Evolutionary conservation across 2,329 filamentous ascomycete genomes (phyloP).

Genomic region (Aspergillus ruber): DNA sequence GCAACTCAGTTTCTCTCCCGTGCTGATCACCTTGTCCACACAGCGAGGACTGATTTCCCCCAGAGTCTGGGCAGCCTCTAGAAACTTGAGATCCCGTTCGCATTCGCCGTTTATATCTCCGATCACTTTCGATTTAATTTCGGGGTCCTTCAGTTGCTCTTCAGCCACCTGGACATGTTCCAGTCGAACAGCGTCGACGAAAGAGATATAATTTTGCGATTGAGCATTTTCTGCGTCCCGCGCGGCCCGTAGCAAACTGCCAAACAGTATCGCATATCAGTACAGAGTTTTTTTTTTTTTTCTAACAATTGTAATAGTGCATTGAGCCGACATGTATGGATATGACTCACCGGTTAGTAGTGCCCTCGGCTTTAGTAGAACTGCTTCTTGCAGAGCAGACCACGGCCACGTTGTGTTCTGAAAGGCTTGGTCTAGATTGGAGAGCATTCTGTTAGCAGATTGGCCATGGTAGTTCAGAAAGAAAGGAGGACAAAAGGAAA

Average conservation of each 20-base stretch:
- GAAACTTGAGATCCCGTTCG: slow-evolving; percentile 67
- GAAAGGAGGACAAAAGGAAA: neutral
- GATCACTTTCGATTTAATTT: slow-evolving; percentile 54
- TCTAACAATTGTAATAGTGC: neutral
- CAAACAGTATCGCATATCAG: neutral
- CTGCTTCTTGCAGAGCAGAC: slow-evolving; percentile 95
- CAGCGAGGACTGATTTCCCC: slow-evolving; percentile 69
- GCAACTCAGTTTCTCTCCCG: slow-evolving; percentile 93
- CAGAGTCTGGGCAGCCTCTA: slow-evolving; percentile 56
- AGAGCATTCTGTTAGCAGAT: slow-evolving; percentile 1
- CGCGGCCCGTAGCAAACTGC: slow-evolving; percentile 43
- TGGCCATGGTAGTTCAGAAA: neutral
- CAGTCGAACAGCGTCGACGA: slow-evolving; percentile 73
- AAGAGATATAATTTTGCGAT: slow-evolving; percentile 57
- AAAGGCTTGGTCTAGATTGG: slow-evolving; percentile 51
- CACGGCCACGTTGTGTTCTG: slow-evolving; percentile 71
- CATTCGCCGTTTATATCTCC: slow-evolving; percentile 71
- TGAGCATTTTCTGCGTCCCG: slow-evolving; percentile 43
- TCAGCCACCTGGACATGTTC: slow-evolving; percentile 74
- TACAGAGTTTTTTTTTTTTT: neutral
- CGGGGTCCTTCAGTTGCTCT: slow-evolving; percentile 52
- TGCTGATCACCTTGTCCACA: slow-evolving; percentile 84
- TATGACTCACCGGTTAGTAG: slow-evolving; percentile 76
- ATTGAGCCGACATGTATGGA: neutral
- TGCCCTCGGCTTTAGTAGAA: slow-evolving; percentile 89